phyloP scores from a whole-genome alignment of 345 rosid genomes.

The Pugionium cornutum region DNA sequence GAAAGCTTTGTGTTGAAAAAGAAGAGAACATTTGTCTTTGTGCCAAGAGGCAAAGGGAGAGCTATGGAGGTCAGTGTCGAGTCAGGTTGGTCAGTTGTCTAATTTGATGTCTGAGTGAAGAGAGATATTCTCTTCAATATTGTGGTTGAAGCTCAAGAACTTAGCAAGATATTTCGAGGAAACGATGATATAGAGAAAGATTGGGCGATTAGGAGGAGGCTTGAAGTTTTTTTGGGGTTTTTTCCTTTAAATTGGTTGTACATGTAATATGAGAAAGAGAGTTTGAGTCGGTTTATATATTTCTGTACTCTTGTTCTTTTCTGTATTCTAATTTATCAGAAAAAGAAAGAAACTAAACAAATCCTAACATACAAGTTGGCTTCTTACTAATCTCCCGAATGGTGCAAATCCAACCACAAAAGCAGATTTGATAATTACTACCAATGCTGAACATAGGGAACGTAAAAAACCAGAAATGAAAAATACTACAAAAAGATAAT shows the following conservation, averaged over 20 bases:
- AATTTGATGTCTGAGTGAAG: constrained; percentile 38
- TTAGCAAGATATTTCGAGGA: too few relatives aligned
- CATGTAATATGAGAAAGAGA: constrained; percentile 4
- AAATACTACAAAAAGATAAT: background rate
- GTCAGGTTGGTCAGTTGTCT: constrained; percentile 37
- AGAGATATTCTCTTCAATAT: constrained; percentile 31
- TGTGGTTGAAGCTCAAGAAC: constrained; percentile 29
- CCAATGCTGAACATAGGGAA: background rate
- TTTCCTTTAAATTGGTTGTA: background rate
- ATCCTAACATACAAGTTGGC: background rate
- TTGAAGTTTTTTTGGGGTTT: background rate
- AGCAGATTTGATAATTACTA: background rate
- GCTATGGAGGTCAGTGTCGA: constrained; percentile 23
- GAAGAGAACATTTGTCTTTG: constrained; percentile 20
- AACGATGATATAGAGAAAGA: constrained; percentile 1
- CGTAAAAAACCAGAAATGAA: background rate
- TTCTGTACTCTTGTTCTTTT: too few relatives aligned
- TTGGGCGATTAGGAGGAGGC: constrained; percentile 14
- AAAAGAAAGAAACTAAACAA: too few relatives aligned
- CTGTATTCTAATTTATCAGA: too few relatives aligned
- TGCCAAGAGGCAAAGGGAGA: constrained; percentile 22
- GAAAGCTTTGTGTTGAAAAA: constrained; percentile 27
- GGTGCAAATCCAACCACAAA: background rate
- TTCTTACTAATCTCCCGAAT: too few relatives aligned
- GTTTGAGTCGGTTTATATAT: background rate